Conservation (phyloP, 2,329 filamentous ascomycete species). For the Hypoxylon sp. region DNA sequence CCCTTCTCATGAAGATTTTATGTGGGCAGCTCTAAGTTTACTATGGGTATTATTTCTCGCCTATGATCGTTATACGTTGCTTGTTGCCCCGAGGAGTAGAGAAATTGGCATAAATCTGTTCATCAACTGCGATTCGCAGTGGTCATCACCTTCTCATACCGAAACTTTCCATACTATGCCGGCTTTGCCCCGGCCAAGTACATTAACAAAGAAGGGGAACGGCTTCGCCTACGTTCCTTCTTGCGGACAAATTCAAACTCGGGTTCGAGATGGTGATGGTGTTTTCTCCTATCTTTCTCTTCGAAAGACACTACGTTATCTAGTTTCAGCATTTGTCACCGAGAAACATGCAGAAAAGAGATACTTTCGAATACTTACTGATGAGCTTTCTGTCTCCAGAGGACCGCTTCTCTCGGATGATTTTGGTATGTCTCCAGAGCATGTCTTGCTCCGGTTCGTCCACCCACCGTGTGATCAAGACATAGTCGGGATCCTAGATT, state of each 20-base stretch:
- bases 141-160: background rate
- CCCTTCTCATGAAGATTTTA: conserved; percentile 10
- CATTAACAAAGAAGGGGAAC: conserved; percentile 66
- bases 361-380: conserved; percentile 35
- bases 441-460: conserved; percentile 79
- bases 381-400: conserved; percentile 58
- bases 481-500: conserved; percentile 74
- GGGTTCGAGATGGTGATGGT: conserved; percentile 60
- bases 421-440: conserved; percentile 79
- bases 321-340: conserved; percentile 17
- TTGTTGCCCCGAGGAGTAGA: conserved; percentile 6
- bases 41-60: conserved; percentile 28
- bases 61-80: conserved; percentile 15
- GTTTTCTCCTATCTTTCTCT: conserved; percentile 59
- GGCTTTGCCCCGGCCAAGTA: conserved; percentile 69
- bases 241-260: conserved; percentile 72
- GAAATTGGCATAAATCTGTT: conserved; percentile 24
- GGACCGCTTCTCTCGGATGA: conserved; percentile 70
- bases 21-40: conserved; percentile 1
- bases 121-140: conserved; percentile 11
- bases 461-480: conserved; percentile 82
- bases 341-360: too few relatives aligned
- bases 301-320: conserved; percentile 57
- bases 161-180: conserved; percentile 50
- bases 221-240: conserved; percentile 70